phyloP scores from a whole-genome alignment of 768 basidiomycete species.

The Exidia glandulosa region DNA sequence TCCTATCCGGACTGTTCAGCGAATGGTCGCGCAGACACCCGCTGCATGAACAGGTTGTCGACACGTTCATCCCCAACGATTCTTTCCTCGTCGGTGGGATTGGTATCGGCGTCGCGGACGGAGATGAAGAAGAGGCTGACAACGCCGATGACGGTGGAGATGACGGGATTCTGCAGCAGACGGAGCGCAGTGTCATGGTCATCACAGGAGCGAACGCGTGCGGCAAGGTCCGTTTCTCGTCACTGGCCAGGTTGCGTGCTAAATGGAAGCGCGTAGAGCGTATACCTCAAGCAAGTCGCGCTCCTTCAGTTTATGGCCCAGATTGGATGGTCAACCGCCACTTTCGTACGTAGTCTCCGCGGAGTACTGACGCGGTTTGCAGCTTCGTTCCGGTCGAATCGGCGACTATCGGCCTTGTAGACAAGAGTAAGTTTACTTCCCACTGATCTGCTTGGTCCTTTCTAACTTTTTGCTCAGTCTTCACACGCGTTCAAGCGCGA shows the following conservation, averaged over 20 bases:
- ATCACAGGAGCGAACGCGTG: constrained; percentile 94
- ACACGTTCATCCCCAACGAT: constrained; percentile 82
- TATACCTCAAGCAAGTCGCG: constrained; percentile 90
- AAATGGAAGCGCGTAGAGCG: constrained; percentile 40
- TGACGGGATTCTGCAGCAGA: constrained; percentile 2
- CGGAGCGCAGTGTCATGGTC: constrained; percentile 50
- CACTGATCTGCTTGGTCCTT: no score
- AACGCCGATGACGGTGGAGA: not conserved
- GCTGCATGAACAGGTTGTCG: constrained; percentile 76
- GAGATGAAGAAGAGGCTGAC: constrained; percentile 17
- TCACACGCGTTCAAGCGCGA: constrained; percentile 84
- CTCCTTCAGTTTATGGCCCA: constrained; percentile 93
- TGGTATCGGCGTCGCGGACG: constrained; percentile 26
- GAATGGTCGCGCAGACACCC: constrained; percentile 54
- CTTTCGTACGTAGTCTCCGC: no score
- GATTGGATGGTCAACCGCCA: no score
- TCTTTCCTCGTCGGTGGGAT: constrained; percentile 53
- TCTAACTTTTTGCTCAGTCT: constrained; percentile 45
- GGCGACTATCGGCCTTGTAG: constrained; percentile 75
- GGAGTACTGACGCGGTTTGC: not conserved
- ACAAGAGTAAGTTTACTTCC: constrained; percentile 51
- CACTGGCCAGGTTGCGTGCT: not conserved
- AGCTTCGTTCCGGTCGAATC: constrained; percentile 86
- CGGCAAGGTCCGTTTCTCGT: constrained; percentile 54
- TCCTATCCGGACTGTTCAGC: not conserved